Percentiles rank a stretch among this genome's conserved stretches.
Conservation (phyloP, 371 early-diverging fungal genomes). For the Mucor racemosus region DNA sequence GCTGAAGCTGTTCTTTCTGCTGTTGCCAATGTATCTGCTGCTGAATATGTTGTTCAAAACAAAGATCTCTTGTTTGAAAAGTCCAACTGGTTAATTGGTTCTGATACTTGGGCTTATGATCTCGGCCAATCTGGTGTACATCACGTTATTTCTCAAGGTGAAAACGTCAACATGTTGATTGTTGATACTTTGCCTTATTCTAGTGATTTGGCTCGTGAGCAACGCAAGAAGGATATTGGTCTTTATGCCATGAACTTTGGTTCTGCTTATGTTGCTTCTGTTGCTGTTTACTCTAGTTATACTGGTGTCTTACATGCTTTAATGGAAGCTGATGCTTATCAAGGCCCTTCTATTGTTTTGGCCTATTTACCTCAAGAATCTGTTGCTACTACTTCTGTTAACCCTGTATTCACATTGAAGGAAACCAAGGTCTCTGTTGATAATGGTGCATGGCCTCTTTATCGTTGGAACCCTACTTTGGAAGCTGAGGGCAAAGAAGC, state of each 20-base stretch:
- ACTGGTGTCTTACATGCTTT: constrained; percentile 87
- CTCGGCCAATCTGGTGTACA: constrained; percentile 89
- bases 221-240: constrained; percentile 92
- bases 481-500: constrained; percentile 64
- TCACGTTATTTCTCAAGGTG: constrained; percentile 82
- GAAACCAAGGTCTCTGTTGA: constrained; percentile 91
- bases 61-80: constrained; percentile 54
- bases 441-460: constrained; percentile 90
- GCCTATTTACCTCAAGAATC: constrained; percentile 79
- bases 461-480: constrained; percentile 87
- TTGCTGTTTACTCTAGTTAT: constrained; percentile 84
- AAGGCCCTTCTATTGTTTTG: constrained; percentile 90
- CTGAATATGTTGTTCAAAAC: constrained; percentile 38
- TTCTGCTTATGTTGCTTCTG: constrained; percentile 86
- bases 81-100: constrained; percentile 89
- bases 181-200: constrained; percentile 84
- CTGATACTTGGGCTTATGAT: constrained; percentile 87
- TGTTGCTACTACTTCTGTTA: constrained; percentile 19
- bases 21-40: constrained; percentile 37
- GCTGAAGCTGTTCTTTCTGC: constrained; percentile 42
- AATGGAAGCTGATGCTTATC: constrained; percentile 87
- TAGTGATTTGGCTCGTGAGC: constrained; percentile 56
- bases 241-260: constrained; percentile 95
- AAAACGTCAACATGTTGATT: constrained; percentile 88
- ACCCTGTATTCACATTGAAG: constrained; percentile 75